A percentile compares a stretch with the other conserved stretches of the same genome.
Conservation (phyloP, 495 filamentous ascomycete genomes). For the Penicillium malachiteum region DNA sequence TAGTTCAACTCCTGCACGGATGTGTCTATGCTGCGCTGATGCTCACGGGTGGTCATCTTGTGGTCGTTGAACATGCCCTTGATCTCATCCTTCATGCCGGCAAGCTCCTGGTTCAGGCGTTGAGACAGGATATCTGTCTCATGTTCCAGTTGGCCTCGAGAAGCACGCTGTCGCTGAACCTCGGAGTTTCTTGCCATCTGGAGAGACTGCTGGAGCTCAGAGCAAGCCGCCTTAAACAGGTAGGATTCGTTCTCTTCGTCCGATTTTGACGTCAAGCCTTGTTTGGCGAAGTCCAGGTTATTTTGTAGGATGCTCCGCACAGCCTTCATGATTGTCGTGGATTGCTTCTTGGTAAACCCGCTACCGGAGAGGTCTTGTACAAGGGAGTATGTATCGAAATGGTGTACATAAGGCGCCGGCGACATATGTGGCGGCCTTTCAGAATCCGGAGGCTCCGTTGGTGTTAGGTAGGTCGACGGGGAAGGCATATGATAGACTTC, state of each 20-base stretch:
- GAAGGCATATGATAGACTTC: slow-evolving; percentile 62
- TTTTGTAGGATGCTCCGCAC: slow-evolving; percentile 70
- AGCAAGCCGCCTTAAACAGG: slow-evolving; percentile 90
- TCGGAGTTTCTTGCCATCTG: slow-evolving; percentile 50
- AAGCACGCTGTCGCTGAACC: slow-evolving; percentile 69
- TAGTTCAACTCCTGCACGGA: slow-evolving; percentile 91
- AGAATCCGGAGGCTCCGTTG: slow-evolving; percentile 32
- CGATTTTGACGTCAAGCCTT: slow-evolving; percentile 72
- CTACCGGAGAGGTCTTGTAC: slow-evolving; percentile 71
- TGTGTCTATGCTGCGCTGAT: slow-evolving; percentile 77
- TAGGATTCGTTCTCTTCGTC: slow-evolving; percentile 88
- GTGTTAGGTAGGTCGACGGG: slow-evolving; percentile 34
- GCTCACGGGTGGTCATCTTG: slow-evolving; percentile 83
- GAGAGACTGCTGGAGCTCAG: slow-evolving; percentile 83
- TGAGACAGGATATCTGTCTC: slow-evolving; percentile 91
- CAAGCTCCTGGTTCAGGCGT: slow-evolving; percentile 73
- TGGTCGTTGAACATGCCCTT: slow-evolving; percentile 96
- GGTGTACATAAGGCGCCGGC: slow-evolving; percentile 81
- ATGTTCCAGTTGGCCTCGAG: slow-evolving; percentile 81
- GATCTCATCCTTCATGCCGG: slow-evolving; percentile 80
- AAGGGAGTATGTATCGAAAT: slow-evolving; percentile 91
- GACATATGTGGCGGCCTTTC: slow-evolving; percentile 63
- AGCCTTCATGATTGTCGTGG: slow-evolving; percentile 83
- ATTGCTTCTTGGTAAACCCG: slow-evolving; percentile 68
- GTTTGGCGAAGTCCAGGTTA: slow-evolving; percentile 76